Evolutionary conservation across 2,329 filamentous ascomycete species (phyloP), one percentile per base, ranked within the genome.

Genomic region (Xylaria sp.): DNA sequence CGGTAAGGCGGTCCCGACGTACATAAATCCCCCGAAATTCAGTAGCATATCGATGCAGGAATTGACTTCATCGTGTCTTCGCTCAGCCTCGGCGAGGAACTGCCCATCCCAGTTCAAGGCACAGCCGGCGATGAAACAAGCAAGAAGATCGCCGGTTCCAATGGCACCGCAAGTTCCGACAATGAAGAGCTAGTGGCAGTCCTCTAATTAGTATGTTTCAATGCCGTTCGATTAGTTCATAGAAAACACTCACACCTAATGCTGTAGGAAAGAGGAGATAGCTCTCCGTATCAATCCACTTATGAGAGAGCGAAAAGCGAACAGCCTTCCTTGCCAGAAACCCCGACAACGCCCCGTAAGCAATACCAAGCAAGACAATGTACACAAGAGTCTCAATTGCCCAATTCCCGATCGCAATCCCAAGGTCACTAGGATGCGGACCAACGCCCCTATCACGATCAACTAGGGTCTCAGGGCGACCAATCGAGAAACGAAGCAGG

Each of bases 11-110:
- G 79, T 78, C 0, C 85, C 86, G 45, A 88, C 78, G 63, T 85
- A 87, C 76, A 87, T 84, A 72, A 88, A 88, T 19, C 83, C 84
- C 7, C 81, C 84, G 67, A 87, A 85, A 70, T 88, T 88, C 52
- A 88, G 77, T 0, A 88, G 71, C 0, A 85, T 81, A 54, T 88
- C 85, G 12, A 88, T 78, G 38, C 80, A 82, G 2, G 80, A 79
- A 70, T 88, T 88, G 67, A 88, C 85, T 49, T 87, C 84, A 60
- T 88, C 86, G 67, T 87, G 85, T 8, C 85, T 80, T 8, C 78
- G 75, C 60, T 85, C 78, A 0, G 82, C 79, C 71, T 88, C 86
- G 4, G 77, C 77, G 2, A 87, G 81, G 67, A 84, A 88, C n/a
- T 80, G 70, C 2, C 86, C 85, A 58, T 88, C 83, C 87, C 86